A percentile compares a stretch with the other conserved stretches of the same genome.
Evolutionary conservation across 192 early-diverging fungal genomes (phyloP).

Genomic region (Linnemannia zychae): DNA sequence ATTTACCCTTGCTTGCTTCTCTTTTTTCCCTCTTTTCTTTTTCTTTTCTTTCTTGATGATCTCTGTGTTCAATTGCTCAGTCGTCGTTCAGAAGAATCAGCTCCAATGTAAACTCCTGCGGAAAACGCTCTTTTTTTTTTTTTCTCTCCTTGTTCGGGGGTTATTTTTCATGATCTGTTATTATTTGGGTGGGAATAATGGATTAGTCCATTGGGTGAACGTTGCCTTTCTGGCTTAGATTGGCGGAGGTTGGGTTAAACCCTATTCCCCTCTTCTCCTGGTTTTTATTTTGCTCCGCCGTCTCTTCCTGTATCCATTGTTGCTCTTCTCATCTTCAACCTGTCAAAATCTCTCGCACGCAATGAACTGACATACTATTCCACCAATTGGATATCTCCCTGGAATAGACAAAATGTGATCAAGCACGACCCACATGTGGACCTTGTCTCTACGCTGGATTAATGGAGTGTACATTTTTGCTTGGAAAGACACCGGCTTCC

Average conservation of each 20-base stretch:
- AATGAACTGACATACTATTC: neutral
- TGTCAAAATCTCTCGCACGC: neutral
- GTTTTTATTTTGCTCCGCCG: conserved; percentile 6
- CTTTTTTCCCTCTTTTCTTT: neutral
- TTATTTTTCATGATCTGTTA: neutral
- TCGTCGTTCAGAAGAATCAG: neutral
- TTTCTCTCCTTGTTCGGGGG: neutral
- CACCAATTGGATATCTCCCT: neutral
- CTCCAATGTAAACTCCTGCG: neutral
- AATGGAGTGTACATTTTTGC: conserved; percentile 55
- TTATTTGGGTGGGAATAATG: conserved; percentile 1
- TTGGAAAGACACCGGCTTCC: conserved; percentile 50
- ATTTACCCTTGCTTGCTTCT: neutral
- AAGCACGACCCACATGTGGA: conserved; percentile 52
- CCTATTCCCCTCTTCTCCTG: conserved; percentile 4
- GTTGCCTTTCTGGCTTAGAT: conserved; percentile 7
- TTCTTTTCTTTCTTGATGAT: neutral
- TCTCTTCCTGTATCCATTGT: neutral
- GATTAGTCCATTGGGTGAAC: conserved; percentile 1
- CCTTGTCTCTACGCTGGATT: conserved; percentile 53
- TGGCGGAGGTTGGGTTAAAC: conserved; percentile 3
- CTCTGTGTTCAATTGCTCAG: neutral
- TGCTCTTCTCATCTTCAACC: neutral
- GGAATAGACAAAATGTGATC: conserved; percentile 52
- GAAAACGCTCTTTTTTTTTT: neutral